Evolutionary conservation across 306 rosid species (phyloP), one percentile per base, ranked within the genome.

Genomic region (Acacia crassicarpa): DNA sequence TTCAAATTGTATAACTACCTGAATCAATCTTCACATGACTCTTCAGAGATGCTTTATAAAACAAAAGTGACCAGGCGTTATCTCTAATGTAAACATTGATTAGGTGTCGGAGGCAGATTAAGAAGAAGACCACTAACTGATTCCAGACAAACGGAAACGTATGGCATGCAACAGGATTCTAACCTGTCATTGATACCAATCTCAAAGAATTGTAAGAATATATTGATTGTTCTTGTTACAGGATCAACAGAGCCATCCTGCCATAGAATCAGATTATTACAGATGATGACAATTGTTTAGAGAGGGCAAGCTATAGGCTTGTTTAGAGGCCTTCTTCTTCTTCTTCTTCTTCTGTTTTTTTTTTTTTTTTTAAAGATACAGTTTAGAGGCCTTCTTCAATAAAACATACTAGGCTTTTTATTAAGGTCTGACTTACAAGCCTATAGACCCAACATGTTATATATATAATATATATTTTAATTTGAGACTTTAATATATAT

Each of bases 241-340:
- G 98, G 99, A 82, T 95, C 99, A 77, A 95, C 97, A 51, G 96
- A 91, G 83, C 99, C 99, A 88, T 93, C 97, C 99, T 95, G 90
- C 82, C 80, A 81, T 33, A 78, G 45, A 71, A 87, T 65, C 41
- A 72, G 9, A 81, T 69, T 53, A 84, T 79, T 59, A 76, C 17
- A 79, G 38, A 68, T 27, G 41, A 69, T n/a, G 44, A 40, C 48
- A 58, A 63, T 33, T 15, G 23, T 1, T 30, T 30, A 30, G 32
- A 30, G 32, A 30, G 32, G 32, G 2, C 32, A 27, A 27, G 27
- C 27, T 27, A 27, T 27, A 27, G 27, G 27, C 27, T 27, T 27
- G 27, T 30, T 30, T 30, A 30, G 32, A 30, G 32, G 32, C 32
- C 32, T 30, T 30, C 32, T 30, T 30, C 32, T n/a, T n/a, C n/a